A percentile compares a stretch with the other conserved stretches of the same genome.
phyloP scores from a whole-genome alignment of 1,284 basidiomycete genomes.

The Cerioporus squamosus region DNA sequence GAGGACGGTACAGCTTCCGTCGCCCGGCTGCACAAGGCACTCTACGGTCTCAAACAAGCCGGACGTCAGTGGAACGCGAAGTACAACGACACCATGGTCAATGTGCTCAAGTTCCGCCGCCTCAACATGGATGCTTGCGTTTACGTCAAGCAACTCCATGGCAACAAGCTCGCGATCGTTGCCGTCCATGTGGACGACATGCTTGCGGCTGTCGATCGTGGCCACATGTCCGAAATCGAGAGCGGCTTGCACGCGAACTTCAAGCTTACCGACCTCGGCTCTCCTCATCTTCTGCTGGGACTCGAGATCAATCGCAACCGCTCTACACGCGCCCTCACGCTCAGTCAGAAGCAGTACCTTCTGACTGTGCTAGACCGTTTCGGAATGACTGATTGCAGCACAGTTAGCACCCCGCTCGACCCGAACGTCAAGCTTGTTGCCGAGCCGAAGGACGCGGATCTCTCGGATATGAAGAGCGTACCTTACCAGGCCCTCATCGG shows the following conservation, averaged over 20 bases:
- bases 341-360: too few relatives aligned
- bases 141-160: conserved; percentile 9
- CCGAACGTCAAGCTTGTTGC: too few relatives aligned
- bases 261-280: conserved; percentile 32
- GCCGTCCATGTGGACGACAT: conserved; percentile 32
- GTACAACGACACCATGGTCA: conserved; percentile 7
- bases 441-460: too few relatives aligned
- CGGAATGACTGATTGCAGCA: too few relatives aligned
- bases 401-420: too few relatives aligned
- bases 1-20: conserved; percentile 27
- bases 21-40: conserved; percentile 18
- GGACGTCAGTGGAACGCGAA: conserved; percentile 31
- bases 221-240: too few relatives aligned
- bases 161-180: conserved; percentile 17
- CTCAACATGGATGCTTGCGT: conserved; percentile 25
- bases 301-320: conserved; percentile 24
- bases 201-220: too few relatives aligned
- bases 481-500: too few relatives aligned
- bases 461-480: too few relatives aligned
- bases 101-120: conserved; percentile 24
- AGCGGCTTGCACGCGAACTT: too few relatives aligned
- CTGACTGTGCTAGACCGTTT: too few relatives aligned
- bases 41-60: conserved; percentile 39
- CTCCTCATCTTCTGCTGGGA: conserved; percentile 27
- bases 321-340: background rate